phyloP scores from a whole-genome alignment of 768 basidiomycete species.

The Russula virescens region DNA sequence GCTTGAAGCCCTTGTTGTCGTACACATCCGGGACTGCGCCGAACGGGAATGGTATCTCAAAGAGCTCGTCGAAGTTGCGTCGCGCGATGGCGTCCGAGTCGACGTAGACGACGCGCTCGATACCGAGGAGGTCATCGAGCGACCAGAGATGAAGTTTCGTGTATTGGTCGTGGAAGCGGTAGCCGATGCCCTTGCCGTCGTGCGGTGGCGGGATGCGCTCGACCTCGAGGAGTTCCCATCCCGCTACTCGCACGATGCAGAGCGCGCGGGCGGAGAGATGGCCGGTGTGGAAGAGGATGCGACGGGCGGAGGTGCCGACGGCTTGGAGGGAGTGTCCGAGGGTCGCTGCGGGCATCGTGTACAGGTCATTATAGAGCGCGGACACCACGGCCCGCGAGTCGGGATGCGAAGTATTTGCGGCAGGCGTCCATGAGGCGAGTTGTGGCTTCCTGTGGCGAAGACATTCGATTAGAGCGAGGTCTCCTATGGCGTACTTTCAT shows the following conservation, averaged over 20 bases:
- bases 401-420: neutral
- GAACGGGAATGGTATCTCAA: slow-evolving; percentile 37
- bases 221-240: slow-evolving; percentile 37
- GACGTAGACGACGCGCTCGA: slow-evolving; percentile 36
- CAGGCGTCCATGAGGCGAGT: neutral
- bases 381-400: slow-evolving; percentile 30
- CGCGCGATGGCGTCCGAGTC: slow-evolving; percentile 41
- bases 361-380: slow-evolving; percentile 32
- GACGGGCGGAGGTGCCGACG: slow-evolving; percentile 32
- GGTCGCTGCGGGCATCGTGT: slow-evolving; percentile 30
- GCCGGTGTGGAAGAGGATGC: slow-evolving; percentile 32
- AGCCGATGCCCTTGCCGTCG: slow-evolving; percentile 33
- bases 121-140: slow-evolving; percentile 30
- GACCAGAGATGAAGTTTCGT: slow-evolving; percentile 41
- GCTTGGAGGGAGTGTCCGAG: slow-evolving; percentile 32
- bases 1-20: slow-evolving; percentile 31
- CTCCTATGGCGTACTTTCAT: neutral
- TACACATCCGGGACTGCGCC: slow-evolving; percentile 40
- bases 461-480: neutral
- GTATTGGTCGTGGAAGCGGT: slow-evolving; percentile 39
- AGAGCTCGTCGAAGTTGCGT: slow-evolving; percentile 42
- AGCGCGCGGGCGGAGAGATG: slow-evolving; percentile 36
- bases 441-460: slow-evolving; percentile 8
- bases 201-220: slow-evolving; percentile 37
- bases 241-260: slow-evolving; percentile 36